Conservation (phyloP, 495 filamentous ascomycete genomes). For the Penicillium alfredii region DNA sequence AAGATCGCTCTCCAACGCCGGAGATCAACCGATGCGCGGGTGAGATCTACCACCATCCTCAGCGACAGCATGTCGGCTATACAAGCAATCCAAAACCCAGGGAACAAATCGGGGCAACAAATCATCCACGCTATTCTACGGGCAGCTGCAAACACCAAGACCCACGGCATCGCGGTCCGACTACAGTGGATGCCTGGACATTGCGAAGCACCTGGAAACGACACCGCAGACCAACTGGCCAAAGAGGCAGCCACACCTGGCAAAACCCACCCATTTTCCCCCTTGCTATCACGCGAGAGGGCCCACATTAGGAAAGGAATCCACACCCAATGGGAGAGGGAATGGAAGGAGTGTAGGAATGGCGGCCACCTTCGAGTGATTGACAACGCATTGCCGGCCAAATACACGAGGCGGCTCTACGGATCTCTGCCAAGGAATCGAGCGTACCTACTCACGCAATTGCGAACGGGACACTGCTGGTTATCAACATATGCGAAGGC, state of each 20-base stretch:
- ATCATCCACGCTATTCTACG: not conserved
- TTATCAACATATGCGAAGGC: constrained; percentile 6
- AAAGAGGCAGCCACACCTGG: constrained; percentile 9
- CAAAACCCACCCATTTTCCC: constrained; percentile 11
- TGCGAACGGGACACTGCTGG: constrained; percentile 12
- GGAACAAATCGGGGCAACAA: constrained; percentile 1
- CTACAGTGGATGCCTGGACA: not conserved
- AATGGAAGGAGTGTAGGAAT: constrained; percentile 4
- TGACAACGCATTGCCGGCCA: constrained; percentile 4
- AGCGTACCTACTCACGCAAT: constrained; percentile 13
- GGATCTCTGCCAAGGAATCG: constrained; percentile 4
- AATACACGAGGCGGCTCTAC: constrained; percentile 8
- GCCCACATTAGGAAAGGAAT: constrained; percentile 4
- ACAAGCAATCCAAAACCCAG: not conserved
- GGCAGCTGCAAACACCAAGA: not conserved
- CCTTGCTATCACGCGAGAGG: constrained; percentile 9
- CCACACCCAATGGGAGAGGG: constrained; percentile 6
- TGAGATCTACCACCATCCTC: not conserved
- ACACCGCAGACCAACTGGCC: constrained; percentile 8
- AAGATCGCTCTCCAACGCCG: constrained; percentile 1
- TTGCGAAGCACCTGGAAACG: constrained; percentile 6
- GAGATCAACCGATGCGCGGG: not conserved
- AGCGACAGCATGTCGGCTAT: not conserved
- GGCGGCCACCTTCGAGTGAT: constrained; percentile 6
- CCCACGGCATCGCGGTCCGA: not conserved